Percentiles rank a stretch among this genome's conserved stretches.
Conservation (phyloP, 2,329 filamentous ascomycete genomes). For the Penicillium digitatum region DNA sequence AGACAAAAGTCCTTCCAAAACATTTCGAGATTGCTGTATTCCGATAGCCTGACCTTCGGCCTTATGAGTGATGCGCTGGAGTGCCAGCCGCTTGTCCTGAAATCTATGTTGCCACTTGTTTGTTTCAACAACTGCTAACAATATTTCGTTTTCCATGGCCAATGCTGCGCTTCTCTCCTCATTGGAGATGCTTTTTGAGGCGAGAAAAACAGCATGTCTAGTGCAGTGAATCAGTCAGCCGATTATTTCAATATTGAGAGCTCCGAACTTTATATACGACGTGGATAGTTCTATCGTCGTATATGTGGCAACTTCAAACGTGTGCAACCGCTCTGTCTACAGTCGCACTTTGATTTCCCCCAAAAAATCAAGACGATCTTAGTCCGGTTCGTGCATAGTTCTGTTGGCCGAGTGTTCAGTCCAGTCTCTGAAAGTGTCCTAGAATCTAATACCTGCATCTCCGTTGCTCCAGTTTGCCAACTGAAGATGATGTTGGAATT, state of each 20-base stretch:
- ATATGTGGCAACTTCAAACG: background rate
- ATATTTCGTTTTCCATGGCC: background rate
- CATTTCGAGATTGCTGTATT: background rate
- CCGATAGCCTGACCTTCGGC: background rate
- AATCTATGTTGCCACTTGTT: too few species aligned
- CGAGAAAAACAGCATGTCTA: background rate
- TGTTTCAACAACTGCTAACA: background rate
- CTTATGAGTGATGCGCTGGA: background rate
- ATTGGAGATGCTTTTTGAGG: background rate
- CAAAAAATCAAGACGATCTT: background rate
- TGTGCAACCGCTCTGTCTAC: background rate
- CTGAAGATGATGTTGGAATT: too few species aligned
- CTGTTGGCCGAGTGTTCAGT: background rate
- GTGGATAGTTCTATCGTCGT: background rate
- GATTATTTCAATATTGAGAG: background rate
- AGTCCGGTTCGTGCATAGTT: background rate
- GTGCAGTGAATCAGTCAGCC: background rate
- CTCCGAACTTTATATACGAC: background rate
- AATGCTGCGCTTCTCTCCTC: background rate
- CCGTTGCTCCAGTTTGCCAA: background rate
- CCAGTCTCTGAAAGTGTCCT: background rate
- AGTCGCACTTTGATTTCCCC: background rate
- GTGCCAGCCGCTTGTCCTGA: background rate
- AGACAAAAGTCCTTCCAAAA: background rate
- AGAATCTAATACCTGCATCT: background rate